Conservation (phyloP, 2,329 filamentous ascomycete genomes). For the Alternaria longipes region DNA sequence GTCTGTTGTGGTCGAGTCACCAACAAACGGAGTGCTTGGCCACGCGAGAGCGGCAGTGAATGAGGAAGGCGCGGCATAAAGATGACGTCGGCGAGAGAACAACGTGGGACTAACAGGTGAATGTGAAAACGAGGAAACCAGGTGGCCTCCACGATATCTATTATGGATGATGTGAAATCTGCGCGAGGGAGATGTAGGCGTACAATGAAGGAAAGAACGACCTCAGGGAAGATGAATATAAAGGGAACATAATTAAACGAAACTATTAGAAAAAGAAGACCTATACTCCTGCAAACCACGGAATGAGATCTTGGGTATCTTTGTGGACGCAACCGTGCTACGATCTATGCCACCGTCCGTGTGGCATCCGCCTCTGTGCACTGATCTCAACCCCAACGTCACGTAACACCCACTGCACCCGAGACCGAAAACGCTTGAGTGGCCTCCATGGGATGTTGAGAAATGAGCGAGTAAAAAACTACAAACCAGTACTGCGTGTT, state of each 20-base stretch:
- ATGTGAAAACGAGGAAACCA: background rate
- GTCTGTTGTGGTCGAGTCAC: constrained; percentile 23
- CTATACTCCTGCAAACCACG: constrained; percentile 14
- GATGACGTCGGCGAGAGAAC: constrained; percentile 9
- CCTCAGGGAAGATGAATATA: background rate
- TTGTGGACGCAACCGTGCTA: constrained; percentile 16
- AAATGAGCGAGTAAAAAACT: background rate
- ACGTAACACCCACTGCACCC: constrained; percentile 17
- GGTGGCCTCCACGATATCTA: background rate
- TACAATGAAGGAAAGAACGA: background rate
- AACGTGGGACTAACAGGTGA: constrained; percentile 1
- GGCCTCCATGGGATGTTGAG: background rate
- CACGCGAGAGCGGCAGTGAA: constrained; percentile 12
- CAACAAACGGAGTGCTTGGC: constrained; percentile 23
- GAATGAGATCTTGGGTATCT: constrained; percentile 27
- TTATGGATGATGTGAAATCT: background rate
- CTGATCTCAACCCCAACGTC: constrained; percentile 17
- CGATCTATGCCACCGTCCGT: constrained; percentile 12
- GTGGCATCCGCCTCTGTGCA: constrained; percentile 18
- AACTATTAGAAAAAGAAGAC: background rate
- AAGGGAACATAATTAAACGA: background rate
- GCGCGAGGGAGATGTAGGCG: background rate
- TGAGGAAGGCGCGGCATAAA: constrained; percentile 21
- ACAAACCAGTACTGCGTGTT: background rate
- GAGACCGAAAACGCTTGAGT: constrained; percentile 5